Conservation (phyloP, 2,329 filamentous ascomycete genomes). For the Pyrenophora seminiperda region DNA sequence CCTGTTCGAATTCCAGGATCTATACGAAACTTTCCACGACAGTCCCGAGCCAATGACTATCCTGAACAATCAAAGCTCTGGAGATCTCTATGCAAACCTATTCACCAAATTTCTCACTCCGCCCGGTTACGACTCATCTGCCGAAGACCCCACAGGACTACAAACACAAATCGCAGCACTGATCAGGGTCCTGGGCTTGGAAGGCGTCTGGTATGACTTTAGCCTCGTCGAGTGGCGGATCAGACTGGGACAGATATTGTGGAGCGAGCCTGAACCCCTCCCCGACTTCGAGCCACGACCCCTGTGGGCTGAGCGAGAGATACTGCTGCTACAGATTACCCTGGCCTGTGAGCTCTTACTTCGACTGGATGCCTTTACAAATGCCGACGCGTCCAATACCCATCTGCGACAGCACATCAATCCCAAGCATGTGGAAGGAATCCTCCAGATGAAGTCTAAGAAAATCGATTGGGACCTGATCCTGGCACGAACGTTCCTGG, state of each 20-base stretch:
- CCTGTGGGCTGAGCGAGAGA: conserved; percentile 55
- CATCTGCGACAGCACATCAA: conserved; percentile 50
- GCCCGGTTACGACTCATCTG: conserved; percentile 47
- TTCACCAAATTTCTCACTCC: conserved; percentile 52
- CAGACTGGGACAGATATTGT: conserved; percentile 72
- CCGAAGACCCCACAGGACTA: conserved; percentile 64
- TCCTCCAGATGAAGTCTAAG: conserved; percentile 54
- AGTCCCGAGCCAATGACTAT: conserved; percentile 61
- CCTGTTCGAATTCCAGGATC: conserved; percentile 53
- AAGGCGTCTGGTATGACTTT: conserved; percentile 76
- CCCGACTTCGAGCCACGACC: conserved; percentile 27
- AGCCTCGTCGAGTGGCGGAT: conserved; percentile 77
- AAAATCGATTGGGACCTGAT: conserved; percentile 64
- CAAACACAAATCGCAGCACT: conserved; percentile 72
- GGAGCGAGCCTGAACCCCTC: conserved; percentile 54
- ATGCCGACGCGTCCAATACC: conserved; percentile 38
- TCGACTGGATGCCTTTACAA: conserved; percentile 57
- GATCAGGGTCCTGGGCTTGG: conserved; percentile 66
- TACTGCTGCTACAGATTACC: conserved; percentile 60
- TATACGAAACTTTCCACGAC: conserved; percentile 58
- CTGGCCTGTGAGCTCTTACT: conserved; percentile 61
- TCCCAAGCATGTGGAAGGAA: conserved; percentile 51
- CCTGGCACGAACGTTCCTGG: conserved; percentile 58
- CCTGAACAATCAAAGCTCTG: conserved; percentile 57
- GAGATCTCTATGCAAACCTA: conserved; percentile 55